Evolutionary conservation across 345 rosid genomes (phyloP).

Genomic region (Pistacia integerrima): DNA sequence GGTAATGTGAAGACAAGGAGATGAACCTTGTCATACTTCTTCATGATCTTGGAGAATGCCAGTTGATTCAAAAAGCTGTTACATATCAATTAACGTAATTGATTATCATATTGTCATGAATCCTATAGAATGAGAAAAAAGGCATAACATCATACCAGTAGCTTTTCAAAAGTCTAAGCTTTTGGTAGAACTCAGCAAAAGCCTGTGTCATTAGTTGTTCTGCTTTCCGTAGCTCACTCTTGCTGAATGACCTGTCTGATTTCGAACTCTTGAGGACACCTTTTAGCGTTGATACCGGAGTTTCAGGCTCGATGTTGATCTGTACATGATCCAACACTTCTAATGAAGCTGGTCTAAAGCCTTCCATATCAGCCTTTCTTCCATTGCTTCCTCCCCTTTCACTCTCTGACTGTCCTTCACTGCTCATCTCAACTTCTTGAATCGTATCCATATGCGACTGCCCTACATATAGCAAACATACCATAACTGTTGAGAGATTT

Average conservation of each 20-base stretch:
- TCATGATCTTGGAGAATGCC: slow-evolving; percentile 81
- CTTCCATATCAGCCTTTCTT: background rate
- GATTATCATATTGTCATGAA: background rate
- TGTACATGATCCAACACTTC: slow-evolving; percentile 47
- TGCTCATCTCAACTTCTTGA: slow-evolving; percentile 40
- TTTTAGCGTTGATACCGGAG: slow-evolving; percentile 43
- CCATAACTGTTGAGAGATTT: background rate
- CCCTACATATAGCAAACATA: slow-evolving; percentile 18
- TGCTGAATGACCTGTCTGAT: slow-evolving; percentile 33
- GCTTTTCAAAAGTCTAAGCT: slow-evolving; percentile 61
- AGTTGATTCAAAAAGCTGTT: slow-evolving; percentile 68
- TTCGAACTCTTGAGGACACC: slow-evolving; percentile 24
- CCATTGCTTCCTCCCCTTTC: background rate
- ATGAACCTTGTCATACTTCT: slow-evolving; percentile 85
- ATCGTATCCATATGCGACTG: slow-evolving; percentile 28
- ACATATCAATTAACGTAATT: background rate
- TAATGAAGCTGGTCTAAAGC: slow-evolving; percentile 38
- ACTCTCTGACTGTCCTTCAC: slow-evolving; percentile 13
- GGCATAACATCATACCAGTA: slow-evolving; percentile 39
- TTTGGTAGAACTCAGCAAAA: slow-evolving; percentile 54
- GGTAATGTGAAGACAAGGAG: background rate
- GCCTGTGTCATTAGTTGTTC: slow-evolving; percentile 51
- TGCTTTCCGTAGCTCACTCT: slow-evolving; percentile 41
- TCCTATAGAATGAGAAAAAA: background rate
- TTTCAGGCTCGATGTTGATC: slow-evolving; percentile 47